Evolutionary conservation across 108 stramenopile genomes (phyloP).

Genomic region (Nitzschia inconspicua): DNA sequence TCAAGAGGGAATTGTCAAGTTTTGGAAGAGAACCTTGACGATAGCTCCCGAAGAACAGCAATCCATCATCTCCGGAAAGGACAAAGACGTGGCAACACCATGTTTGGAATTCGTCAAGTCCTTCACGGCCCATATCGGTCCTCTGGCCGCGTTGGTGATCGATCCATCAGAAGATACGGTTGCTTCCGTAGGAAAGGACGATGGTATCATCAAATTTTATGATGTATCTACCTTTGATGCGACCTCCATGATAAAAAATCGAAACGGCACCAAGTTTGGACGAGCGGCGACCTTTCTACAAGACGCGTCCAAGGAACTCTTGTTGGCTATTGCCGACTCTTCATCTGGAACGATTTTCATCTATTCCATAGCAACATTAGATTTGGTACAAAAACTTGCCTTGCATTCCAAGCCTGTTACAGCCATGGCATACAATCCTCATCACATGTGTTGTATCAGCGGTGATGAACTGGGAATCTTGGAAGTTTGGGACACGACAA

Average conservation of each 20-base stretch:
- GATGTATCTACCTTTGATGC: constrained; percentile 90
- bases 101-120: constrained; percentile 98
- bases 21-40: constrained; percentile 92
- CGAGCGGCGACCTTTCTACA: constrained; percentile 45
- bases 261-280: constrained; percentile 22
- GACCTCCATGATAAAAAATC: constrained; percentile 28
- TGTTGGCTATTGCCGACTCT: constrained; percentile 29
- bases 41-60: constrained; percentile 8
- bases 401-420: constrained; percentile 85
- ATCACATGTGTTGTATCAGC: constrained; percentile 63
- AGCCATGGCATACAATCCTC: constrained; percentile 59
- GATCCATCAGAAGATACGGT: constrained; percentile 71
- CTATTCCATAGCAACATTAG: constrained; percentile 45
- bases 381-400: constrained; percentile 51
- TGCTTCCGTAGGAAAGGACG: constrained; percentile 73
- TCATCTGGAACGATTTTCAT: constrained; percentile 37
- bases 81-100: constrained; percentile 17
- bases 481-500: constrained; percentile 84
- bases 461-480: constrained; percentile 87
- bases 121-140: constrained; percentile 88
- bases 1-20: constrained; percentile 94
- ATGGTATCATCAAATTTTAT: constrained; percentile 92
- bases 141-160: constrained; percentile 56
- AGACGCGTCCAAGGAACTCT: constrained; percentile 25
- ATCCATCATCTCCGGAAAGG: neutral